phyloP scores from a whole-genome alignment of 805 yeast genomes.

The Wickerhamiella azyma region DNA sequence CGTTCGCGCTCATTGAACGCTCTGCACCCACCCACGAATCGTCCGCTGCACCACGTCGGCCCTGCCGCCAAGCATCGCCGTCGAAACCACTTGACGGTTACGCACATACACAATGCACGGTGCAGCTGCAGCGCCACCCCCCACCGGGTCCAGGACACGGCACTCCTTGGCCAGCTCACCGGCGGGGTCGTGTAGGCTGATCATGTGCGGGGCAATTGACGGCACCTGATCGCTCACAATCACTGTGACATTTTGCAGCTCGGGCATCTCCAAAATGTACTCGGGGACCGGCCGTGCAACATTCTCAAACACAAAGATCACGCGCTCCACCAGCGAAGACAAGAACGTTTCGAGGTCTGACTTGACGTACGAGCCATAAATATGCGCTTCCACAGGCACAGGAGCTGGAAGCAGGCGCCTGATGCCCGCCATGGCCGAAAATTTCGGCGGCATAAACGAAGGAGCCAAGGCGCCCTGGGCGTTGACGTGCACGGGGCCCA shows the following conservation, averaged over 20 bases:
- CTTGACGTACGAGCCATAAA: slow-evolving; percentile 9
- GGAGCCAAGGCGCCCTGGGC: slow-evolving; percentile 8
- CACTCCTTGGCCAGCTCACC: slow-evolving; percentile 22
- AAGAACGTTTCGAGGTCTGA: slow-evolving; percentile 10
- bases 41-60: slow-evolving; percentile 7
- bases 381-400: slow-evolving; percentile 12
- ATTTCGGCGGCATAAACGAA: slow-evolving; percentile 9
- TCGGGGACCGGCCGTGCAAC: slow-evolving; percentile 3
- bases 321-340: slow-evolving; percentile 11
- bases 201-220: slow-evolving; percentile 7
- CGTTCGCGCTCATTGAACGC: too few relatives aligned
- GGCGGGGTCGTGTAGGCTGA: slow-evolving; percentile 17
- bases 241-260: slow-evolving; percentile 9
- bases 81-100: slow-evolving; percentile 16
- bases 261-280: slow-evolving; percentile 11
- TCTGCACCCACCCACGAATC: background rate
- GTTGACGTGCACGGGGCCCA: slow-evolving; percentile 8
- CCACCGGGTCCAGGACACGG: slow-evolving; percentile 23
- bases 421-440: slow-evolving; percentile 17
- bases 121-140: slow-evolving; percentile 22
- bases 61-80: slow-evolving; percentile 16
- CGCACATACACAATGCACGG: slow-evolving; percentile 22
- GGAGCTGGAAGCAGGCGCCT: slow-evolving; percentile 13
- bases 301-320: slow-evolving; percentile 16
- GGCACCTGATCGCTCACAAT: slow-evolving; percentile 11